These are phyloP conservation scores for Saccharomycopsis amapae DNA, from an alignment of 805 yeast species.

Conservation along the genomic window DNA sequence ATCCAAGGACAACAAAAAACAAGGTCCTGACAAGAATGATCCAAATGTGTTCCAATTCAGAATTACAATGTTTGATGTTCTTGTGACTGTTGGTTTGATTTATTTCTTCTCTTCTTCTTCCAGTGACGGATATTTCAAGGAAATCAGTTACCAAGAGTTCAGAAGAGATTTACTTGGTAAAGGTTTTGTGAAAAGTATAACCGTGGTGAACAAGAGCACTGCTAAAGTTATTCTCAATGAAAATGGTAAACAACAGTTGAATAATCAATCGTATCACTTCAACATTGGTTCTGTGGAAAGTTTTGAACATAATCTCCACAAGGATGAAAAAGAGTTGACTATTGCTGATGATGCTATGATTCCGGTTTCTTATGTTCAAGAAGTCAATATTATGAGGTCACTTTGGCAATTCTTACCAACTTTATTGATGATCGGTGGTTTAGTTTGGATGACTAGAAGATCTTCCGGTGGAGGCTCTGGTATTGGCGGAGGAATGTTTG, in stretches of 20 bases:
- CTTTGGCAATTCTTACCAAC: conserved; percentile 84
- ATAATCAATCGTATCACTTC: conserved; percentile 39
- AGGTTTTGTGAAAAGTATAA: conserved; percentile 65
- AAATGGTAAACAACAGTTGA: conserved; percentile 45
- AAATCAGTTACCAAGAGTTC: conserved; percentile 90
- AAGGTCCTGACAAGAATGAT: conserved; percentile 5
- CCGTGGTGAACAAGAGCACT: conserved; percentile 67
- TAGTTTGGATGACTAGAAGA: conserved; percentile 71
- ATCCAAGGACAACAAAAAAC: background rate
- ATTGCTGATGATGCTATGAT: conserved; percentile 58
- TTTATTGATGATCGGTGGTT: conserved; percentile 76
- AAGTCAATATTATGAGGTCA: conserved; percentile 58
- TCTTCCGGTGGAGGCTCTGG: conserved; percentile 45
- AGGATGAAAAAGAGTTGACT: conserved; percentile 63
- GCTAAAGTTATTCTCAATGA: conserved; percentile 68
- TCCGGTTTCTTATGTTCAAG: conserved; percentile 75
- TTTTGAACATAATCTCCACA: conserved; percentile 73
- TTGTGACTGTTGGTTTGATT: conserved; percentile 10
- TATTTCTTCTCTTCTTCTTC: conserved; percentile 3
- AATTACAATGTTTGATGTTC: conserved; percentile 14
- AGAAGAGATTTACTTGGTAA: conserved; percentile 64
- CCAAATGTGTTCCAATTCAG: conserved; percentile 12
- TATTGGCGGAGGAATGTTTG: conserved; percentile 65
- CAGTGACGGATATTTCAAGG: conserved; percentile 25
- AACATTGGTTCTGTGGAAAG: conserved; percentile 83